These are phyloP conservation scores for Colletotrichum spaethianum DNA, from an alignment of 2,329 filamentous ascomycete genomes.

Conservation along the genomic window DNA sequence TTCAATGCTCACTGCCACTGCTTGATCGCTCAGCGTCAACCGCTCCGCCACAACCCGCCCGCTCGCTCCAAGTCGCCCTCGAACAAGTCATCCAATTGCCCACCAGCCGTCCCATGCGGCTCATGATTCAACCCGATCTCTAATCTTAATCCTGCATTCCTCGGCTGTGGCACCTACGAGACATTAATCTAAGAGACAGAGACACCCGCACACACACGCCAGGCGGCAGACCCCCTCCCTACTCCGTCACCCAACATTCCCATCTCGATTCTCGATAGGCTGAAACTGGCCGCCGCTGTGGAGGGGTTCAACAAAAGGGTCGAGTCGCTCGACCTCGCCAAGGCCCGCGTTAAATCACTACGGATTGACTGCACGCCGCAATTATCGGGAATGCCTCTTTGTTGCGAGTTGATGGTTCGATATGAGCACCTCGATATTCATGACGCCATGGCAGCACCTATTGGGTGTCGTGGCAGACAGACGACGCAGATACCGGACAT, in stretches of 20 bases:
- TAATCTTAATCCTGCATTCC: constrained; percentile 37
- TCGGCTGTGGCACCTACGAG: constrained; percentile 26
- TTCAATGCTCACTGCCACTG: too few species aligned
- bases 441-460: constrained; percentile 19
- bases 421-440: constrained; percentile 14
- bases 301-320: constrained; percentile 14
- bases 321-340: not conserved
- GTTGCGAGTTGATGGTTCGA: constrained; percentile 17
- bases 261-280: constrained; percentile 28
- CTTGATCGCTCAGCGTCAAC: not conserved
- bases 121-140: constrained; percentile 24
- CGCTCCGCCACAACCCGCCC: not conserved
- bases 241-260: constrained; percentile 15
- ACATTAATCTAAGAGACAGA: constrained; percentile 36
- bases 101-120: not conserved
- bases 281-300: constrained; percentile 31
- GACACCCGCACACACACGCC: not conserved
- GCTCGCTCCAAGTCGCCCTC: not conserved
- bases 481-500: not conserved
- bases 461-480: not conserved
- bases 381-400: constrained; percentile 9
- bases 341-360: constrained; percentile 31
- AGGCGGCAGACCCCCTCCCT: constrained; percentile 5
- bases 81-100: constrained; percentile 11
- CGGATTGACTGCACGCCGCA: constrained; percentile 33